Conservation (phyloP, 768 basidiomycete genomes). For the Suillus bovinus region DNA sequence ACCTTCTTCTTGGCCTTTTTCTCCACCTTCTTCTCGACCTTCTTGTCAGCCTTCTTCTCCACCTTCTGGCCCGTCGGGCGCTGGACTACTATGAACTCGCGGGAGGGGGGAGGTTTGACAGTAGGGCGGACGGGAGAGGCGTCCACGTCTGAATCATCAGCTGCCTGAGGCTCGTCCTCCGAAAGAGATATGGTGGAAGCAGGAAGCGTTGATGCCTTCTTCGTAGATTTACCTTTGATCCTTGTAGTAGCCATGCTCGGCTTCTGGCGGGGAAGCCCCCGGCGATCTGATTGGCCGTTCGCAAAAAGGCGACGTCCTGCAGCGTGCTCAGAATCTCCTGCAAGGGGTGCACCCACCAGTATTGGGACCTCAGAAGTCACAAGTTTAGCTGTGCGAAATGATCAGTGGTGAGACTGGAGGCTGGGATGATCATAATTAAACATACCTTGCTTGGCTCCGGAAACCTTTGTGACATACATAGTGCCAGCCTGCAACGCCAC, state of each 20-base stretch:
- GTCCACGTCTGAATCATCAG: background rate
- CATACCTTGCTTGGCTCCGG: background rate
- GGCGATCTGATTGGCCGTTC: background rate
- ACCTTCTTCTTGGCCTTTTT: too few species aligned
- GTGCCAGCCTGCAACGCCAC: background rate
- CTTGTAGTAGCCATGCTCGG: background rate
- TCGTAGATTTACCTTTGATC: background rate
- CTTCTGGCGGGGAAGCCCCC: background rate
- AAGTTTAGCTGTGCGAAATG: background rate
- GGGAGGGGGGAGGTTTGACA: background rate
- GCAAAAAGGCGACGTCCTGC: background rate
- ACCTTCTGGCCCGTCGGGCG: background rate
- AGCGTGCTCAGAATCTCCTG: background rate
- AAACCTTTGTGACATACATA: background rate
- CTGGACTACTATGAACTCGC: background rate
- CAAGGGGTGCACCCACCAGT: background rate
- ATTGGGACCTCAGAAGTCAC: background rate
- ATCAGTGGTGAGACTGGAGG: background rate
- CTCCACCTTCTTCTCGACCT: too few species aligned
- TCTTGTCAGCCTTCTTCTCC: background rate
- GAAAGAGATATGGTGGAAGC: background rate
- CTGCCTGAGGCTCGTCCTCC: background rate
- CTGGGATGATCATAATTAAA: background rate
- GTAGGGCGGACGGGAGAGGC: background rate
- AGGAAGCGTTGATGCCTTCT: background rate